Evolutionary conservation across 768 basidiomycete genomes (phyloP).

Genomic region (Leucosporidium yakuticum): DNA sequence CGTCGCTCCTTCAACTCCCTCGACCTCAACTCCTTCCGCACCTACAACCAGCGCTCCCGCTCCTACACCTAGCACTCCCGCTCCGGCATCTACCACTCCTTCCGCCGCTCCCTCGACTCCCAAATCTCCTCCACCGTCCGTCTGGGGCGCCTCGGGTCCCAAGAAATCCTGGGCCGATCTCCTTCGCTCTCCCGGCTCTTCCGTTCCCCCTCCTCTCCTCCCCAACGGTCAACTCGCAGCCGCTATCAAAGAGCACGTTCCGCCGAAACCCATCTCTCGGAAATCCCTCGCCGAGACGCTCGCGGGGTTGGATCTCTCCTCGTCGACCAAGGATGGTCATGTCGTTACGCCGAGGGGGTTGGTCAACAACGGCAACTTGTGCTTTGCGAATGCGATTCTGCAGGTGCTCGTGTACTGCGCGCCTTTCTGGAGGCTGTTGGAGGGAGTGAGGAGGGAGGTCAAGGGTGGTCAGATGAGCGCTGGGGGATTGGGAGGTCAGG

Average conservation of each 20-base stretch:
- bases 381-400: constrained; percentile 89
- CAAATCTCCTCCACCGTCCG: too few relatives aligned
- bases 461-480: constrained; percentile 40
- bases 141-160: neutral
- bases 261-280: neutral
- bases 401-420: constrained; percentile 83
- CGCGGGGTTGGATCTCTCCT: neutral
- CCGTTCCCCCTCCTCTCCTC: neutral
- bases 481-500: constrained; percentile 40
- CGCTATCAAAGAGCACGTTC: neutral
- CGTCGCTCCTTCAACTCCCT: neutral
- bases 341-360: constrained; percentile 59
- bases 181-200: constrained; percentile 14
- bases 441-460: constrained; percentile 59
- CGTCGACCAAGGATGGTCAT: neutral
- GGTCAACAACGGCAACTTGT: constrained; percentile 93
- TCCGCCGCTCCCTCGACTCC: neutral
- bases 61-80: neutral
- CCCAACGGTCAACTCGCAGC: neutral
- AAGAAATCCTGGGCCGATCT: constrained; percentile 31
- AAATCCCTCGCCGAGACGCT: constrained; percentile 4
- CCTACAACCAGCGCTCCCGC: neutral
- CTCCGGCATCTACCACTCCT: neutral
- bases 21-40: neutral
- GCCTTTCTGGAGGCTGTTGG: constrained; percentile 76